Evolutionary conservation across 2,329 filamentous ascomycete species (phyloP).

Genomic region (Stagonosporopsis tanaceti): DNA sequence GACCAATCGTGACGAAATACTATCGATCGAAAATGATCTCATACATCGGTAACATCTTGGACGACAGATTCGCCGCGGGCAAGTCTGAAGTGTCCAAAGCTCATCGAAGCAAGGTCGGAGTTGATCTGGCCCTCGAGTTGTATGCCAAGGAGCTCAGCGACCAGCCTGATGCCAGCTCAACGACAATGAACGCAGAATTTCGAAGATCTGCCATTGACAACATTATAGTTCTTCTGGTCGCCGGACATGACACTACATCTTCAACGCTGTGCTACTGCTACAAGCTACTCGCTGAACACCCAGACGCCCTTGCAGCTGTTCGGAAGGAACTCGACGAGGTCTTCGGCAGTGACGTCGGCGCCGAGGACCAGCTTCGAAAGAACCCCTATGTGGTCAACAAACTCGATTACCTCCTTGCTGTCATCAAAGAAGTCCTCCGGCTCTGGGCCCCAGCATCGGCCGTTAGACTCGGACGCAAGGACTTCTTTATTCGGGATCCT

Average conservation of each 20-base stretch:
- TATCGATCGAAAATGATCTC: neutral
- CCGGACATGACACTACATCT: slow-evolving; percentile 47
- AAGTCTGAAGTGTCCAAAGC: neutral
- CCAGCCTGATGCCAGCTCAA: slow-evolving; percentile 17
- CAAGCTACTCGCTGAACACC: slow-evolving; percentile 40
- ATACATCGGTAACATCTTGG: neutral
- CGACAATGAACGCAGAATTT: slow-evolving; percentile 36
- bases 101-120: neutral
- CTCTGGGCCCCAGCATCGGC: slow-evolving; percentile 47
- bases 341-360: slow-evolving; percentile 33
- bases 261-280: slow-evolving; percentile 43
- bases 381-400: slow-evolving; percentile 41
- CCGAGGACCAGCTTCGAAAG: slow-evolving; percentile 23
- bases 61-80: neutral
- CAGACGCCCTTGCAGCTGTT: slow-evolving; percentile 27
- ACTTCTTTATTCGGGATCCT: slow-evolving; percentile 23
- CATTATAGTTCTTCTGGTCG: slow-evolving; percentile 35
- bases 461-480: slow-evolving; percentile 22
- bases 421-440: slow-evolving; percentile 48
- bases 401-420: slow-evolving; percentile 40
- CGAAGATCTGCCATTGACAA: slow-evolving; percentile 34
- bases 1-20: neutral
- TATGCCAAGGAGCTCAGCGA: neutral
- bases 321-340: slow-evolving; percentile 43
- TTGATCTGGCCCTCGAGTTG: slow-evolving; percentile 4